Evolutionary conservation across 495 filamentous ascomycete genomes (phyloP), one percentile per base, ranked within the genome.

Genomic region (Aspergillus carlsbadensis): DNA sequence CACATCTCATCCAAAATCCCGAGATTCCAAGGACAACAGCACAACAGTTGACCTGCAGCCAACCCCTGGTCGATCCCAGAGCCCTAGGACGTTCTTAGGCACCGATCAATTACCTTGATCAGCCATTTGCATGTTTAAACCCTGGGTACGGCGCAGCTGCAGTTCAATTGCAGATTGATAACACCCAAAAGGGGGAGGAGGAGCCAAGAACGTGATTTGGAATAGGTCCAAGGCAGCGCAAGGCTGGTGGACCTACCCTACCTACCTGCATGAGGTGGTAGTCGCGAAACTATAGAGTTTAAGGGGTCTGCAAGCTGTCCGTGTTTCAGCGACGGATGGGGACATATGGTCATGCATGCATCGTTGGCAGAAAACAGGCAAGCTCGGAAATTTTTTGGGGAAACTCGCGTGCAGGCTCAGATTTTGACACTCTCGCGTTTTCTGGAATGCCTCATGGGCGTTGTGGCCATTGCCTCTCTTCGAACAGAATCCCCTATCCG

Each of bases 21-120:
- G 5, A n/a, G n/a, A n/a, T n/a, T n/a, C n/a, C n/a, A n/a, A n/a
- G n/a, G n/a, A n/a, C n/a, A n/a, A n/a, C n/a, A n/a, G n/a, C n/a
- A 37, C 35, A 49, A 33, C 26, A 36, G 33, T 18, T 20, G 20
- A 35, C 13, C 7, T 21, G 46, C 46, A 49, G 17, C 5, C 33
- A 49, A 37, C 36, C 31, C 46, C 33, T 37, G 46, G 33, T 49
- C 46, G 46, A 37, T 49, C 20, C 31, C 46, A n/a, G 20, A 37
- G 20, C 33, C 33, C 46, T 49, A 31, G 46, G 33, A 49, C 10
- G 46, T 36, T 36, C 26, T 49, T 43, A 49, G 46, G 46, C 46
- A 49, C 18, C 33, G 46, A 49, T 24, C 46, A 15, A 17, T 3
- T 14, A 34, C 21, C 26, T 11, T 17, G 36, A 49, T 37, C 29